A percentile compares a stretch with the other conserved stretches of the same genome.
Conservation (phyloP, 148 eudicot genomes). For the Pouteria glomerata region DNA sequence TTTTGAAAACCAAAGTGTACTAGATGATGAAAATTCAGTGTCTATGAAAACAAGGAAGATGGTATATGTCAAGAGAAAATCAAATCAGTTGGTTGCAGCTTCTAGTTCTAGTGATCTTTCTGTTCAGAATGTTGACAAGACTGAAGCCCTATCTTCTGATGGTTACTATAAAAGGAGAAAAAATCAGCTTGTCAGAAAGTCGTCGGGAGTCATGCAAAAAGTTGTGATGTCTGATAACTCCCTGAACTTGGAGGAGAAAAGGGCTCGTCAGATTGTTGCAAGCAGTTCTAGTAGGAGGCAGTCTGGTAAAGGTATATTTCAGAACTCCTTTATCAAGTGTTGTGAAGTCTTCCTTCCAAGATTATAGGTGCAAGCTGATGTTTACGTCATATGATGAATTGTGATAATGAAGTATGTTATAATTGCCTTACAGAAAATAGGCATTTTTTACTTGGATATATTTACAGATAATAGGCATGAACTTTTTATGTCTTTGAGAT, state of each 20-base stretch:
- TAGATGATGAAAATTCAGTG: slow-evolving; percentile 39
- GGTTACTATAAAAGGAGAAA: slow-evolving; percentile 70
- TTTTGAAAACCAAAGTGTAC: slow-evolving; percentile 32
- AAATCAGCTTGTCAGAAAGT: slow-evolving; percentile 78
- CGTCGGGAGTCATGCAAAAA: slow-evolving; percentile 21
- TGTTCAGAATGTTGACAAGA: slow-evolving; percentile 29
- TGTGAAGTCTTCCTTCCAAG: neutral
- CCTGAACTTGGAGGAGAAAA: slow-evolving; percentile 23
- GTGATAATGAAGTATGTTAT: neutral
- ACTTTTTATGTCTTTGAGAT: too few species aligned
- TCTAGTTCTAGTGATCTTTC: slow-evolving; percentile 40
- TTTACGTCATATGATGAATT: neutral
- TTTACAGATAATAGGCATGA: too few species aligned
- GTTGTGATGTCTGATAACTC: slow-evolving; percentile 21
- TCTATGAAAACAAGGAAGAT: slow-evolving; percentile 30
- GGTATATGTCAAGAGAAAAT: slow-evolving; percentile 63
- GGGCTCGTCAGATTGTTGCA: slow-evolving; percentile 20
- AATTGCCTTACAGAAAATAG: neutral
- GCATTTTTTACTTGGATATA: neutral
- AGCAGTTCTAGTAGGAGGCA: slow-evolving; percentile 36
- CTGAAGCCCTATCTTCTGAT: slow-evolving; percentile 39
- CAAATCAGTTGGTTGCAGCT: slow-evolving; percentile 81
- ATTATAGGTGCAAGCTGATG: neutral
- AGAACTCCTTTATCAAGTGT: neutral
- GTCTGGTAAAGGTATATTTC: slow-evolving; percentile 41